Evolutionary conservation across 257 asterid species (phyloP).

Genomic region (Nemophila menziesii): DNA sequence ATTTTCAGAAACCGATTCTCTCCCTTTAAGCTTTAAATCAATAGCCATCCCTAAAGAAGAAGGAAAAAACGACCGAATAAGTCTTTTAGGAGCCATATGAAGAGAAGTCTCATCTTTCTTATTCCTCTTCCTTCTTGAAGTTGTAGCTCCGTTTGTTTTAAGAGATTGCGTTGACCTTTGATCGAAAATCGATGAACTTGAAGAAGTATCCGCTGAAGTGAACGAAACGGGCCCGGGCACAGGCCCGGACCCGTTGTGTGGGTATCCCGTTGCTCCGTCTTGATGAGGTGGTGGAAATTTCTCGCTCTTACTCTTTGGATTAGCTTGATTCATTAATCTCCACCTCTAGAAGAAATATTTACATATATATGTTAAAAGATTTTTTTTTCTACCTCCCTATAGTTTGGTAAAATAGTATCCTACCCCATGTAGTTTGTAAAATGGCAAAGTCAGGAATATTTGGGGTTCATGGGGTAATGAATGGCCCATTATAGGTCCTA

Average conservation of each 20-base stretch:
- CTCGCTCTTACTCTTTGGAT: constrained; percentile 64
- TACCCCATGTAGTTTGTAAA: too few relatives aligned
- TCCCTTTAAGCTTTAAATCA: constrained; percentile 49
- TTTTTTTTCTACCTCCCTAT: too few relatives aligned
- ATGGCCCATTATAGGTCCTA: too few relatives aligned
- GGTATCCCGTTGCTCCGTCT: constrained; percentile 63
- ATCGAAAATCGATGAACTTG: constrained; percentile 30
- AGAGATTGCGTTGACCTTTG: constrained; percentile 32
- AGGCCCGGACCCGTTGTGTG: constrained; percentile 32
- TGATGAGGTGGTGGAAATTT: constrained; percentile 93
- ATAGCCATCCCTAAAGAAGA: constrained; percentile 45
- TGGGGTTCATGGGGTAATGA: too few relatives aligned
- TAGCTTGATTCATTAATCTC: constrained; percentile 48
- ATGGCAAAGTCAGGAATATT: too few relatives aligned
- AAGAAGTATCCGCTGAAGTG: constrained; percentile 29
- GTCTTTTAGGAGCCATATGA: constrained; percentile 35
- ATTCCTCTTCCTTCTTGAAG: constrained; percentile 36
- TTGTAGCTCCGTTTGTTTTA: constrained; percentile 21
- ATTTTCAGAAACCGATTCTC: constrained; percentile 30
- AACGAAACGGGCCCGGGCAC: constrained; percentile 40
- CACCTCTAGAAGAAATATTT: constrained; percentile 39
- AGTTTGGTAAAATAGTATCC: too few relatives aligned
- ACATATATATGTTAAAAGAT: neutral
- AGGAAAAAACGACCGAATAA: constrained; percentile 45
- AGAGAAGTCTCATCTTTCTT: constrained; percentile 36